Evolutionary conservation across 2,329 filamentous ascomycete genomes (phyloP).

Genomic region (Calonectria pseudoturangicola): DNA sequence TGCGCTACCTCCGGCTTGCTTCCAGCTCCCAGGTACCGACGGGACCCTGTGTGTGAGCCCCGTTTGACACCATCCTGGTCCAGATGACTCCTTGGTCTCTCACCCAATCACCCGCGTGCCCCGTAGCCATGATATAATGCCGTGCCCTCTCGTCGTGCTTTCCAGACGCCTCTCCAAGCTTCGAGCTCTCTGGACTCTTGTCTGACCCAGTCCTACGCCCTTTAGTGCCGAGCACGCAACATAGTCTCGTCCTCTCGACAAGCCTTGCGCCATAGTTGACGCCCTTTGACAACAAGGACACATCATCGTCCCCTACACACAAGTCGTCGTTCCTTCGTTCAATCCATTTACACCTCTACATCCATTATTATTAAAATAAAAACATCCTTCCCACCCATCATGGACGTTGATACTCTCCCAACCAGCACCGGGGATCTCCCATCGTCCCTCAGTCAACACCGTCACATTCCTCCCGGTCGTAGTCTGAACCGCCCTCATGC

Average conservation of each 20-base stretch:
- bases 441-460: constrained; percentile 43
- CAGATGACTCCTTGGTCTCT: constrained; percentile 52
- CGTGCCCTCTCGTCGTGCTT: constrained; percentile 43
- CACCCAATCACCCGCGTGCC: constrained; percentile 44
- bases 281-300: constrained; percentile 42
- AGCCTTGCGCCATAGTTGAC: constrained; percentile 50
- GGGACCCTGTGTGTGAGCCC: constrained; percentile 15
- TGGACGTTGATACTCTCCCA: constrained; percentile 47
- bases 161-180: constrained; percentile 50
- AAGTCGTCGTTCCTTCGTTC: no score
- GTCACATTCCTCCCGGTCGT: constrained; percentile 45
- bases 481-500: constrained; percentile 40
- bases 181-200: constrained; percentile 34
- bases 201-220: constrained; percentile 36
- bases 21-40: constrained; percentile 26
- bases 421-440: constrained; percentile 50
- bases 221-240: constrained; percentile 53
- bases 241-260: constrained; percentile 27
- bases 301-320: constrained; percentile 15
- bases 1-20: constrained; percentile 24
- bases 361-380: constrained; percentile 13
- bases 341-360: constrained; percentile 23
- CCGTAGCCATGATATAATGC: constrained; percentile 48
- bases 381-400: constrained; percentile 32
- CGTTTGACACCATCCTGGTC: constrained; percentile 46